Evolutionary conservation across 2,329 filamentous ascomycete species (phyloP).

Genomic region (Phialophora macrospora): DNA sequence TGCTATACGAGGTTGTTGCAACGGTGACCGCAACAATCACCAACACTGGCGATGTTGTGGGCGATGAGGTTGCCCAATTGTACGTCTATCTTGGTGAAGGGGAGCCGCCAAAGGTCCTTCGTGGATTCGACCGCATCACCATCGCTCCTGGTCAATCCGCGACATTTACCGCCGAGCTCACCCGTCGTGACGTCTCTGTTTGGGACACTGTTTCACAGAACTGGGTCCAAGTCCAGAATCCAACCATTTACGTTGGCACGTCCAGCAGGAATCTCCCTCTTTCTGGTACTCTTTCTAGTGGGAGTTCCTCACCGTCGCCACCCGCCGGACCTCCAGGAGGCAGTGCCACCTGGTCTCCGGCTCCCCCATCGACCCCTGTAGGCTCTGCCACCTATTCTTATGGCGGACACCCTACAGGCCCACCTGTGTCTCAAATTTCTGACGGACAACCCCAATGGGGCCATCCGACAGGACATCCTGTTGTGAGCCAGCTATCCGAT

Average conservation of each 20-base stretch:
- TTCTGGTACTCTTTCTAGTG: slow-evolving; percentile 44
- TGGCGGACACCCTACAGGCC: background rate
- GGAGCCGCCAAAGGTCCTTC: slow-evolving; percentile 69
- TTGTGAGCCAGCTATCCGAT: background rate
- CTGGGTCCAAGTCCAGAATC: slow-evolving; percentile 70
- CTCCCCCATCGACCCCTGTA: background rate
- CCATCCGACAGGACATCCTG: background rate
- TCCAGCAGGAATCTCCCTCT: slow-evolving; percentile 64
- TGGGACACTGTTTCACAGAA: slow-evolving; percentile 83
- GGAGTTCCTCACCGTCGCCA: slow-evolving; percentile 10
- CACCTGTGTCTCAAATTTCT: background rate
- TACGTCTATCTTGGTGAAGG: slow-evolving; percentile 82
- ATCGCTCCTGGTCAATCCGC: slow-evolving; percentile 71
- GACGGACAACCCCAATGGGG: slow-evolving; percentile 1
- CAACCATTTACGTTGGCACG: slow-evolving; percentile 63
- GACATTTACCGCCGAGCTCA: slow-evolving; percentile 71
- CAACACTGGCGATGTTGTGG: slow-evolving; percentile 56
- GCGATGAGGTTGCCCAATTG: slow-evolving; percentile 61
- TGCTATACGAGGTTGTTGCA: slow-evolving; percentile 58
- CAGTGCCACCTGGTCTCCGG: background rate
- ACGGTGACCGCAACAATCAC: slow-evolving; percentile 56
- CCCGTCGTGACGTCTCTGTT: slow-evolving; percentile 80
- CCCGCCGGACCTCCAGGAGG: background rate
- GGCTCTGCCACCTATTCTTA: background rate
- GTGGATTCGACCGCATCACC: slow-evolving; percentile 78